Evolutionary conservation across 164 flowering plant genomes (phyloP), one percentile per base, ranked within the genome.

Genomic region (Euptelea pleiosperma): DNA sequence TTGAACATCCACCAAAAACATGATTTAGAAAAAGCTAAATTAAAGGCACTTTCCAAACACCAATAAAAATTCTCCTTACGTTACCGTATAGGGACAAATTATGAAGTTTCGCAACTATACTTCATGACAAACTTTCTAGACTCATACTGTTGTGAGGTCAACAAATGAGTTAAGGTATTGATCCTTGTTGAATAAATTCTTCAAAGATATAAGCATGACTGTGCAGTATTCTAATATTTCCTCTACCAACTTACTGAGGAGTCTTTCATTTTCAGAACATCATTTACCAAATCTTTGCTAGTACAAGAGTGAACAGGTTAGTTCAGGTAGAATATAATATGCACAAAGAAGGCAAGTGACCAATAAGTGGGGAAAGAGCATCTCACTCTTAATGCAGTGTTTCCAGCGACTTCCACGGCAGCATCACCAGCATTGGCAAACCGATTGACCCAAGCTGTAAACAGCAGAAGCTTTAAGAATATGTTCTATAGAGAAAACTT

Each of bases 341-440:
- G n/a, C 46, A 55, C 16, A 3, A 22, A 16, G 14, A 46, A 15
- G 31, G 30, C 11, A 47, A 34, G 24, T 2, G 9, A 8, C 25
- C 60, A 46, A 34, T 2, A 54, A 61, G 24, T 2, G 43, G 34
- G 12, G 46, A 47, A 41, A 18, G 33, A 47, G 29, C 18, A 45
- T 40, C 87, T 75, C 59, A 93, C 99, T 64, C 85, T 81, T 54
- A 79, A 34, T 34, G 97, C 99, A 0, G 99, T 85, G 66, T 60
- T 88, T 77, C 83, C 99, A 44, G 99, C 99, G 67, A 85, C 89
- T 73, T 87, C 99, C 71, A 81, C 61, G 14, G 99, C 99, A 65
- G 96, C 68, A 77, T 93, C 99, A 78, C 99, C 99, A 68, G 97
- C 97, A 82, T 93, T 70, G 29, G 99, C 99, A 79, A 93, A 86